Evolutionary conservation across 2,329 filamentous ascomycete genomes (phyloP).

Genomic region (Arthrobotrys pseudoclavata): DNA sequence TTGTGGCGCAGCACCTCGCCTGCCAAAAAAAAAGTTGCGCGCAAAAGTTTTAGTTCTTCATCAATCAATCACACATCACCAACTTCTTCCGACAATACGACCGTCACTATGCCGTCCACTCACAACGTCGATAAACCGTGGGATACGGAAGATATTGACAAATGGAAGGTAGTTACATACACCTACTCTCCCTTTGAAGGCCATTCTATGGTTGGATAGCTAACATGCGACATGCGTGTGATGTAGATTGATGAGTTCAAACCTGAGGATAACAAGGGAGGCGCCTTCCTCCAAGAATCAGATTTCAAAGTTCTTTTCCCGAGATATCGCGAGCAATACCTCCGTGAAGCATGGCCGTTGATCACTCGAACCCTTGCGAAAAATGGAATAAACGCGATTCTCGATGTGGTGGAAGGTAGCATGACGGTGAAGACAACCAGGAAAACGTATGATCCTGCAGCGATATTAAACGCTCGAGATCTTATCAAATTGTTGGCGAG

Average conservation of each 20-base stretch:
- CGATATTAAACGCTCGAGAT: conserved; percentile 93
- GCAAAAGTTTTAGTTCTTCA: conserved; percentile 40
- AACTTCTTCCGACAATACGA: conserved; percentile 59
- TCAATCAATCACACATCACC: conserved; percentile 22
- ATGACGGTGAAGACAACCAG: conserved; percentile 97
- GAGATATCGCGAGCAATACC: conserved; percentile 94
- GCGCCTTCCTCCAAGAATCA: conserved; percentile 91
- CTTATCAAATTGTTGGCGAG: conserved; percentile 92
- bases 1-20: conserved; percentile 26
- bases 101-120: conserved; percentile 82
- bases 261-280: conserved; percentile 84
- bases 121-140: conserved; percentile 91
- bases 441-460: conserved; percentile 90
- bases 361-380: conserved; percentile 90
- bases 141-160: conserved; percentile 97
- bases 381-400: conserved; percentile 86
- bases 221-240: not conserved
- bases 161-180: conserved; percentile 78
- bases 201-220: not conserved
- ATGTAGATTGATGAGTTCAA: conserved; percentile 82
- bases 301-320: conserved; percentile 90
- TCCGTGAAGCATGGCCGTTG: conserved; percentile 92
- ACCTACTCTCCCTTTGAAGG: not conserved
- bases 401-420: conserved; percentile 93
- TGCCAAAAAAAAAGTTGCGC: conserved; percentile 49